Evolutionary conservation across 2,329 filamentous ascomycete species (phyloP).

Genomic region (Camillea tinctor): DNA sequence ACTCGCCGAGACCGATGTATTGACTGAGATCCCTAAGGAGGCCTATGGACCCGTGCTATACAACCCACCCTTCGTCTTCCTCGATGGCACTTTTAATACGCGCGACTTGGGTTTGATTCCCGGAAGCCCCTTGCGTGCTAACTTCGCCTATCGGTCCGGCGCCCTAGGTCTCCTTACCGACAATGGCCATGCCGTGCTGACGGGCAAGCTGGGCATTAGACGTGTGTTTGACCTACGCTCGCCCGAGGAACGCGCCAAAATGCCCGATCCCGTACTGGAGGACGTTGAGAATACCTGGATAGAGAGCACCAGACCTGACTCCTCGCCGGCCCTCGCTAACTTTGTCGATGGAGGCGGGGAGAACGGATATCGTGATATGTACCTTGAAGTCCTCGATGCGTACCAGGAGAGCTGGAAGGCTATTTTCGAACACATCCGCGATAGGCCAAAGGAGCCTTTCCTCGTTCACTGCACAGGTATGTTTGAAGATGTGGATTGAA

Average conservation of each 20-base stretch:
- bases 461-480: conserved; percentile 56
- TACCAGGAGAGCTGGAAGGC: conserved; percentile 43
- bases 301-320: conserved; percentile 34
- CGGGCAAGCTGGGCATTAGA: conserved; percentile 37
- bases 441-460: conserved; percentile 44
- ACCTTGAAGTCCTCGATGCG: conserved; percentile 44
- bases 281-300: conserved; percentile 49
- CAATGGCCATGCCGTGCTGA: conserved; percentile 38
- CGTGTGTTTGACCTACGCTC: conserved; percentile 53
- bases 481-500: conserved; percentile 12
- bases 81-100: conserved; percentile 50
- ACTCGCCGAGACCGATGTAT: conserved; percentile 44
- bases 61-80: conserved; percentile 45
- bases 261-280: conserved; percentile 44
- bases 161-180: conserved; percentile 38
- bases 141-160: conserved; percentile 47
- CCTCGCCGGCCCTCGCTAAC: conserved; percentile 36
- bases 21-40: conserved; percentile 37
- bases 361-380: conserved; percentile 45
- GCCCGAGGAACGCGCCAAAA: conserved; percentile 39
- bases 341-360: conserved; percentile 48
- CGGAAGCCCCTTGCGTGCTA: conserved; percentile 39
- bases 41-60: conserved; percentile 37
- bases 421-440: conserved; percentile 48
- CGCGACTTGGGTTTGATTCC: conserved; percentile 50